phyloP scores from a whole-genome alignment of 2,329 filamentous ascomycete species.

The Fusarium armeniacum region DNA sequence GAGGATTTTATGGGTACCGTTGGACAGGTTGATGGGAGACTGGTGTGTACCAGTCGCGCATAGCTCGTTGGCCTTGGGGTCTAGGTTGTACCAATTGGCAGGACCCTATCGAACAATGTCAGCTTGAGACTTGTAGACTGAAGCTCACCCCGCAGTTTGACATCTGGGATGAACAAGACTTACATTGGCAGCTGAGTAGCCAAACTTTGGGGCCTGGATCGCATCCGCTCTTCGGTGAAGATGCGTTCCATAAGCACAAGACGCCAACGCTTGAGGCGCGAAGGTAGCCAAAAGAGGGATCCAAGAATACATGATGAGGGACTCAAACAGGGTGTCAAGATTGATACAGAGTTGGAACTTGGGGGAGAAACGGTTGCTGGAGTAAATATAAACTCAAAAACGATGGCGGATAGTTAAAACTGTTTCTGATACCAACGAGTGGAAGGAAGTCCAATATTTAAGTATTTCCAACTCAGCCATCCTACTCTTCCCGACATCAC shows the following conservation, averaged over 20 bases:
- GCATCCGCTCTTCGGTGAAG: constrained; percentile 53
- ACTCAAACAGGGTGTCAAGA: background rate
- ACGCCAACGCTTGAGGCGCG: constrained; percentile 48
- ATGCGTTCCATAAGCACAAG: constrained; percentile 58
- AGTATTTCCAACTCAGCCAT: background rate
- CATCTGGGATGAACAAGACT: constrained; percentile 2
- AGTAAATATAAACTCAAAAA: background rate
- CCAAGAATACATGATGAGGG: constrained; percentile 30
- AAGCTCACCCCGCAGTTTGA: rapidly evolving
- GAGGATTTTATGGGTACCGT: constrained; percentile 47
- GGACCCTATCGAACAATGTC: constrained; percentile 57
- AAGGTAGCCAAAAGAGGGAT: constrained; percentile 36
- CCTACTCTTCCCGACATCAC: background rate
- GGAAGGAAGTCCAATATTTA: constrained; percentile 1
- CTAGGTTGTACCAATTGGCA: constrained; percentile 65
- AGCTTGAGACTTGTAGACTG: background rate
- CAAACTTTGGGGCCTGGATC: constrained; percentile 56
- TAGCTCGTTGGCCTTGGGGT: constrained; percentile 56
- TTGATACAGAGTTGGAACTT: background rate
- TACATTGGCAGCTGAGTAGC: constrained; percentile 56
- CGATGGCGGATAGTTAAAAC: background rate
- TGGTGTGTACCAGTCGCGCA: constrained; percentile 66
- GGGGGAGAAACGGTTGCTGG: background rate
- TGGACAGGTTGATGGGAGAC: constrained; percentile 68
- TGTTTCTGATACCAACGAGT: background rate